A percentile compares a stretch with the other conserved stretches of the same genome.
phyloP scores from a whole-genome alignment of 306 rosid species.

The Glycine tomentella region DNA sequence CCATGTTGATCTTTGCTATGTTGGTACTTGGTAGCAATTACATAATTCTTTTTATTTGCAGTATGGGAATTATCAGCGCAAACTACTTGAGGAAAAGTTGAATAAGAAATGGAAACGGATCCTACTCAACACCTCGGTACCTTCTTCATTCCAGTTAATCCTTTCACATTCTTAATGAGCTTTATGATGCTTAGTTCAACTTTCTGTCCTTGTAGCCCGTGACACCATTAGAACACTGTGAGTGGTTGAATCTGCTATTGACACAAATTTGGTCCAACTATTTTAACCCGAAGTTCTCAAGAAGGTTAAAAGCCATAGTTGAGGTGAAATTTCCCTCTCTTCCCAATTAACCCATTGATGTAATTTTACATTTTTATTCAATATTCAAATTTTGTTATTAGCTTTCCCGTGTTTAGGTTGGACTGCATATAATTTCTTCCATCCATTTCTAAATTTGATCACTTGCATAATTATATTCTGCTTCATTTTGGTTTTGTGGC shows the following conservation, averaged over 20 bases:
- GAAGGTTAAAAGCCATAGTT: slow-evolving; percentile 66
- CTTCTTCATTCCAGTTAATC: slow-evolving; percentile 29
- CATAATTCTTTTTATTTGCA: slow-evolving; percentile 46
- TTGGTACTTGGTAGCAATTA: slow-evolving; percentile 8
- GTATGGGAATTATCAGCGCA: slow-evolving; percentile 76
- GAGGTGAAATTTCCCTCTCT: slow-evolving; percentile 62
- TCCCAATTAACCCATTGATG: neutral
- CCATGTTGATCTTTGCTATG: slow-evolving; percentile 13
- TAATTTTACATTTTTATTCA: neutral
- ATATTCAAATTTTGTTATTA: slow-evolving; percentile 11
- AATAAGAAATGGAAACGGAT: slow-evolving; percentile 84
- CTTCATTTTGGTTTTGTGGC: slow-evolving; percentile 32
- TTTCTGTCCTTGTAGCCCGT: slow-evolving; percentile 59
- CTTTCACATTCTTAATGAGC: slow-evolving; percentile 35
- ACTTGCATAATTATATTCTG: neutral
- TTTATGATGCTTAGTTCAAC: slow-evolving; percentile 38
- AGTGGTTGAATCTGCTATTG: slow-evolving; percentile 84
- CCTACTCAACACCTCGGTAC: slow-evolving; percentile 70
- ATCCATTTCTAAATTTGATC: slow-evolving; percentile 8
- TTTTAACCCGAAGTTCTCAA: slow-evolving; percentile 74
- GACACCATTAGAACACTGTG: slow-evolving; percentile 87
- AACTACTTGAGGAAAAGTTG: slow-evolving; percentile 75
- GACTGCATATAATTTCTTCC: slow-evolving; percentile 22
- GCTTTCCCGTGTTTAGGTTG: neutral
- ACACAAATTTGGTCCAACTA: slow-evolving; percentile 76